A percentile compares a stretch with the other conserved stretches of the same genome.
Evolutionary conservation across 2,329 filamentous ascomycete genomes (phyloP).

Genomic region (Claviceps pazoutovae): DNA sequence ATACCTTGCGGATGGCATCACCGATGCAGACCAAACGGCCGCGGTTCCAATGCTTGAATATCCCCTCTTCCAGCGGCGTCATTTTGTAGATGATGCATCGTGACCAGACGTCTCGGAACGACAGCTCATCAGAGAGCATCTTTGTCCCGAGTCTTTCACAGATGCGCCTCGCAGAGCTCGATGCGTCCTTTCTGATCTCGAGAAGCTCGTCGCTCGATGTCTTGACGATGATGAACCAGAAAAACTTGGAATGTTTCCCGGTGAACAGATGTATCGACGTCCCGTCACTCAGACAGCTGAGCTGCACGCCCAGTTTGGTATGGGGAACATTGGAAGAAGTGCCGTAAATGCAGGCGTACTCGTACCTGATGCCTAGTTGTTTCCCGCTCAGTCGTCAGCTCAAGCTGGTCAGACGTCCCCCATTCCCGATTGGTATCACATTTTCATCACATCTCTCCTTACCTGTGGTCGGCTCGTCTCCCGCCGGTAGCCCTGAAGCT

Average conservation of each 20-base stretch:
- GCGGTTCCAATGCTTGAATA: conserved; percentile 16
- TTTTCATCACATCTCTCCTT: not conserved
- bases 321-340: conserved; percentile 2
- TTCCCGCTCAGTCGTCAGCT: no score
- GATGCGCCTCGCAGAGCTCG: conserved; percentile 8
- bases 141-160: conserved; percentile 12
- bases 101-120: conserved; percentile 22
- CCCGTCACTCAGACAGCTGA: not conserved
- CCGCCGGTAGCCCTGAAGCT: conserved; percentile 5
- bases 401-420: no score
- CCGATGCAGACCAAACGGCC: conserved; percentile 19
- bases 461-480: conserved; percentile 10
- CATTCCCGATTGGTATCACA: no score
- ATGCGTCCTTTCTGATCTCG: conserved; percentile 6
- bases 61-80: conserved; percentile 18
- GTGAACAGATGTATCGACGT: conserved; percentile 2
- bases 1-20: conserved; percentile 19
- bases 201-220: conserved; percentile 13
- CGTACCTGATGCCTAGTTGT: conserved; percentile 3
- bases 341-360: conserved; percentile 4
- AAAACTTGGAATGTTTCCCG: conserved; percentile 1
- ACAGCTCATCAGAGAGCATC: conserved; percentile 14
- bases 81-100: conserved; percentile 8
- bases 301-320: not conserved
- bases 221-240: conserved; percentile 5